Base-by-base conservation (phyloP, 106 monocot genomes). In the Xerophyta viscosa region DNA sequence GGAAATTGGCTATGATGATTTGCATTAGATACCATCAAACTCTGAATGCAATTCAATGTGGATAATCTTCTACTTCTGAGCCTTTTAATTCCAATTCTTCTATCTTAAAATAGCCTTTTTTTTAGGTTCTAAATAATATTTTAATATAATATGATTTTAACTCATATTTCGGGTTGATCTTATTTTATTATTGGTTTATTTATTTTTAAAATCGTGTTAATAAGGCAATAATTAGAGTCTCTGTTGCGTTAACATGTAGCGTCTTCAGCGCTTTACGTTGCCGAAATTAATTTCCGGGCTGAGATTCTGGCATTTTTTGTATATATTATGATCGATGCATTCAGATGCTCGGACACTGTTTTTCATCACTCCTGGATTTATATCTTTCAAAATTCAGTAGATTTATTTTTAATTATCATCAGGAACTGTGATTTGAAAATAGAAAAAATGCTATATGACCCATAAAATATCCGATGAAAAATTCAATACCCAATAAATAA, bases 171-270 rank as follows among this genome's bases (percentile, higher is more conserved):
- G 43, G 9, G 15, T 14, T 14, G 4, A 4, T 14, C 4, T 44
- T 44, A 17, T 17, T 44, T 3, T 17, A 3, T 14, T 3, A 44
- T 44, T 14, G 43, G 10, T n/a, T 15, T 15, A 52, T 14, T n/a
- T n/a, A n/a, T n/a, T n/a, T n/a, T n/a, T n/a, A n/a, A n/a, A n/a
- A n/a, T n/a, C n/a, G 7, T 3, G n/a, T n/a, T n/a, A n/a, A n/a
- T n/a, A 55, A 58, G 61, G 61, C 61, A 61, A 61, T 49, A 61
- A 61, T 61, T 61, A 61, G 61, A 61, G 61, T 31, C 57, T 41
- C 57, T 57, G 57, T 37, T 57, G 41, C 57, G 57, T 37, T 37
- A 36, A 36, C 11, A 5, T 8, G 43, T 61, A 15, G 61, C 48
- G 61, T 48, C 9, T 48, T 48, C 61, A 61, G 61, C 48, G 61